phyloP scores from a whole-genome alignment of 2,329 filamentous ascomycete genomes.

The Botrytis porri region DNA sequence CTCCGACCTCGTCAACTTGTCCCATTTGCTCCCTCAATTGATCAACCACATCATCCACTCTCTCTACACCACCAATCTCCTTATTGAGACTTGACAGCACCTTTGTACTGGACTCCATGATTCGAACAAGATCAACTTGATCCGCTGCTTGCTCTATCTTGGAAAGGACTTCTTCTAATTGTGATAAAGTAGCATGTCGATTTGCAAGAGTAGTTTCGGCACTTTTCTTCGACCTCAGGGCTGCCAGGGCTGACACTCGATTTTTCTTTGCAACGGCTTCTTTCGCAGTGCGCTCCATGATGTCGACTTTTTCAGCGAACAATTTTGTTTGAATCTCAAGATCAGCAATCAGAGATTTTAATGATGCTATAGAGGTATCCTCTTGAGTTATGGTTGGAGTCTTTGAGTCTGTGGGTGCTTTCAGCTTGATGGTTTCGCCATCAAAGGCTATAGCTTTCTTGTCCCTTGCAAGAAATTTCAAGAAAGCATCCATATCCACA shows the following conservation, averaged over 20 bases:
- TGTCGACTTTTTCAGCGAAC: slow-evolving; percentile 64
- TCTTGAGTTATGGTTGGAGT: slow-evolving; percentile 61
- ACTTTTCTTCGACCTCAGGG: slow-evolving; percentile 78
- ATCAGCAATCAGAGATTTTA: slow-evolving; percentile 74
- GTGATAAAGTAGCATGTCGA: slow-evolving; percentile 69
- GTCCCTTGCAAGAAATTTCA: slow-evolving; percentile 68
- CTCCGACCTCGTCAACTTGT: slow-evolving; percentile 77
- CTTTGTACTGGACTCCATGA: slow-evolving; percentile 74
- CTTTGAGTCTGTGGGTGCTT: slow-evolving; percentile 47
- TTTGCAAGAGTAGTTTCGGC: slow-evolving; percentile 71
- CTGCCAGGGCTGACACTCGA: slow-evolving; percentile 68
- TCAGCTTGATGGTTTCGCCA: slow-evolving; percentile 72
- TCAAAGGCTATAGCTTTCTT: slow-evolving; percentile 58
- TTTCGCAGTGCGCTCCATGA: slow-evolving; percentile 63
- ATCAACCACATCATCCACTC: slow-evolving; percentile 73
- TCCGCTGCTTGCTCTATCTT: slow-evolving; percentile 83
- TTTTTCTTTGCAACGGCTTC: slow-evolving; percentile 71
- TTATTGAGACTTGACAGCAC: slow-evolving; percentile 72
- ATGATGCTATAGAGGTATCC: slow-evolving; percentile 76
- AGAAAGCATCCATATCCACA: slow-evolving; percentile 65
- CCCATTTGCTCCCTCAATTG: slow-evolving; percentile 75
- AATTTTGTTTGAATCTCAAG: slow-evolving; percentile 70
- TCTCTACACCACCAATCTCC: slow-evolving; percentile 72
- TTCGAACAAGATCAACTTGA: slow-evolving; percentile 77
- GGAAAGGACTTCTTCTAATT: slow-evolving; percentile 79